Conservation (phyloP, 805 yeast species). For the Sugiyamaella smithiae region DNA sequence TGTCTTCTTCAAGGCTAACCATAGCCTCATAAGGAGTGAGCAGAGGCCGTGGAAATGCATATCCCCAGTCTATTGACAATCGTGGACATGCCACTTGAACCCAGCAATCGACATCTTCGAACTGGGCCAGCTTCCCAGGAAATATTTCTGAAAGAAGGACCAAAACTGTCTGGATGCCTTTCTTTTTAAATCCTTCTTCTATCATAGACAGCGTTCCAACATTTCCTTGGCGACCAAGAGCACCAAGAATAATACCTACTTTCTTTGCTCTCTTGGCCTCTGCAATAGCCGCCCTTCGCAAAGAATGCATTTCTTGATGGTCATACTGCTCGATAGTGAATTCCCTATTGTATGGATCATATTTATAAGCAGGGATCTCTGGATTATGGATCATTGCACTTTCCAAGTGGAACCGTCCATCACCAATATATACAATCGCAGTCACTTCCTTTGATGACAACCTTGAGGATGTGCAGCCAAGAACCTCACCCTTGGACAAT, state of each 20-base stretch:
- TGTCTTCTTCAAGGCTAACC: constrained; percentile 78
- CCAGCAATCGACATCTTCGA: constrained; percentile 90
- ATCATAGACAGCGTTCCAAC: constrained; percentile 68
- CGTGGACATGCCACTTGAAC: constrained; percentile 98
- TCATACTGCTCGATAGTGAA: constrained; percentile 88
- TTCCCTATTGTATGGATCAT: constrained; percentile 91
- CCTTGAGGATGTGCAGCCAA: constrained; percentile 93
- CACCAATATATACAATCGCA: constrained; percentile 91
- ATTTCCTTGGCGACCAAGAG: constrained; percentile 93
- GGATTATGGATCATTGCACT: constrained; percentile 98
- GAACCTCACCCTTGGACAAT: constrained; percentile 88
- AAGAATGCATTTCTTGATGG: constrained; percentile 72
- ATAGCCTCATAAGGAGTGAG: constrained; percentile 95
- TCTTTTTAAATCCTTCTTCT: constrained; percentile 49
- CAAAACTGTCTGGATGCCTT: constrained; percentile 69
- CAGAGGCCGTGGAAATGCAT: constrained; percentile 88
- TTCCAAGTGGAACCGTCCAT: constrained; percentile 93
- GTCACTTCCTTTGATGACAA: constrained; percentile 49
- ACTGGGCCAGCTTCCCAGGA: constrained; percentile 87
- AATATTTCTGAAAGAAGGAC: constrained; percentile 89
- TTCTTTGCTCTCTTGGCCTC: constrained; percentile 59
- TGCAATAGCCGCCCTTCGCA: constrained; percentile 70
- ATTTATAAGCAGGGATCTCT: constrained; percentile 82
- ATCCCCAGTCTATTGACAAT: constrained; percentile 97
- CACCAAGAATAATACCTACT: constrained; percentile 86